Base-by-base conservation (phyloP, 768 basidiomycete genomes). In the Boletus sensibilis region DNA sequence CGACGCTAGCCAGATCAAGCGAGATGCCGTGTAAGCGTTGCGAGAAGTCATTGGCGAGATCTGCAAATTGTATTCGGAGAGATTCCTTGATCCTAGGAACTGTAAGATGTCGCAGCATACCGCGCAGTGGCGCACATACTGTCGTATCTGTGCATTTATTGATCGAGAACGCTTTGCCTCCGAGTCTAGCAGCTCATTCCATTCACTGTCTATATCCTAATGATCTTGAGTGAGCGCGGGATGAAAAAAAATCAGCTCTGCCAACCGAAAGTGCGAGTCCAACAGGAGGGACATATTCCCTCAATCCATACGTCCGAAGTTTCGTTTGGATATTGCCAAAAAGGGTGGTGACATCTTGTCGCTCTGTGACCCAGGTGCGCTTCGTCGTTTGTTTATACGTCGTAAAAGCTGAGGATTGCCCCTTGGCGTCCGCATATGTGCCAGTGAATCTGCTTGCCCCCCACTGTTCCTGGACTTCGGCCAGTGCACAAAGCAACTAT, bases 311-410 rank as follows among this genome's bases (percentile, higher is more conserved):
- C 23, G 95, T 98, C 71, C 81, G 83, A 53, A 98, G 75, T 72
- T 98, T 98, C 1, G 93, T 96, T 71, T 94, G 92, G 29, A 99
- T 87, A 66, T 97, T 96, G 4, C 90, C 87, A 60, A 98, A 92
- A 14, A 98, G 80, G 1, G 90, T 91, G 10, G 86, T 83, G 11
- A 97, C 75, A 56, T 95, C 94, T 67, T 93, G 90, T 67, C 88
- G 84, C 72, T 98, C 95, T 9, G 84, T 86, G 11, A 94, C 91
- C 92, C 94, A 97, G 2, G 77, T 77, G 3, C 93, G 83, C 66
- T 97, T 97, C 39, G 79, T 87, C 2, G 88, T 88, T 61, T 87
- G 85, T 68, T 97, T 97, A 75, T 96, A 94, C 1, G 77, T 77
- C 18, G 82, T 81, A 65, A 97, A 94, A 5, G 79, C 79, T 5